Percentiles rank a stretch among this genome's conserved stretches.
Conservation (phyloP, 345 rosid genomes). For the Cochlearia excelsa region DNA sequence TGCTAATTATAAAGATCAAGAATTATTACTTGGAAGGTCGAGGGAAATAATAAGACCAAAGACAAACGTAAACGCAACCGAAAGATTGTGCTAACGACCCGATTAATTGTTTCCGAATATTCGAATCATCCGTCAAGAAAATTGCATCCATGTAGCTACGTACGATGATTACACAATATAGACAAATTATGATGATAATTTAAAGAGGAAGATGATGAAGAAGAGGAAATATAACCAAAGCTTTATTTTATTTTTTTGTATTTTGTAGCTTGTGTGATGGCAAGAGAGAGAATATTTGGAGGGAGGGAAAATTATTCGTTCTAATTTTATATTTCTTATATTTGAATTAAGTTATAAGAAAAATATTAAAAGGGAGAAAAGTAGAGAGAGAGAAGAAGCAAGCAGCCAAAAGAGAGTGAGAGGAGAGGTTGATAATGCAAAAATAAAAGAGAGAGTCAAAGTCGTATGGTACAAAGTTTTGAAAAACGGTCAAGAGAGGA, state of each 20-base stretch:
- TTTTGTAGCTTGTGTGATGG: constrained; percentile 13
- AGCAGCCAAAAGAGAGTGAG: constrained; percentile 29
- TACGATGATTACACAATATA: neutral
- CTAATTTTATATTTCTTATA: constrained; percentile 7
- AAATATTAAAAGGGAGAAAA: constrained; percentile 22
- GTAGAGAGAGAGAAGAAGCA: constrained; percentile 20
- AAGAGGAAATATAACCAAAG: neutral
- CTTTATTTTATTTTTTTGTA: too few species aligned
- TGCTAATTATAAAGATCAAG: neutral
- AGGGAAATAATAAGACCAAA: constrained; percentile 50
- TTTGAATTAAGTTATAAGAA: neutral
- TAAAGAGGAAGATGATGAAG: neutral
- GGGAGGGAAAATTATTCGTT: constrained; percentile 38
- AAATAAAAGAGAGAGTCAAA: constrained; percentile 24
- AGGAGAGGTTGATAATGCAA: neutral
- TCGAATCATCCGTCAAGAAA: constrained; percentile 40
- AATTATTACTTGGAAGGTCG: constrained; percentile 44
- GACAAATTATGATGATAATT: neutral
- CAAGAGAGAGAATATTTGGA: neutral
- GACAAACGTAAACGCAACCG: constrained; percentile 59
- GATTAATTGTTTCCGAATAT: constrained; percentile 44
- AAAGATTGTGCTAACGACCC: constrained; percentile 44
- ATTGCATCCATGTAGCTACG: constrained; percentile 46
- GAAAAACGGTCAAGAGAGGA: constrained; percentile 38
- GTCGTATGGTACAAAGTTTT: constrained; percentile 30